Percentiles rank a stretch among this genome's conserved stretches.
These are phyloP conservation scores for Trichoderma arundinaceum DNA, from an alignment of 2,329 filamentous ascomycete species.

Conservation along the genomic window DNA sequence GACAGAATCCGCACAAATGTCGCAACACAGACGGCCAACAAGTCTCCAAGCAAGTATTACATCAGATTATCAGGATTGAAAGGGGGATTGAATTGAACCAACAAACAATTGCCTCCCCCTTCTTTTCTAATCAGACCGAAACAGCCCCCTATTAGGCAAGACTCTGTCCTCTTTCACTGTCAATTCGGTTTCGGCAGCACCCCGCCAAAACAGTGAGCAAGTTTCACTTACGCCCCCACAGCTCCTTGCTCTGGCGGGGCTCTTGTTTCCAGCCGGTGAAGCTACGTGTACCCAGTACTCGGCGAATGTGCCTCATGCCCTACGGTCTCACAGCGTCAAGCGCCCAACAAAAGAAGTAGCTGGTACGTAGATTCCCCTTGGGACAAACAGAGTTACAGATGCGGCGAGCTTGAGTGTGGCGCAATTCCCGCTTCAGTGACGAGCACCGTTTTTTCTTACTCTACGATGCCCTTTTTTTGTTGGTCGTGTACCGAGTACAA, in stretches of 20 bases:
- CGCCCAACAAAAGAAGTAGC: background rate
- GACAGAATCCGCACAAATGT: background rate
- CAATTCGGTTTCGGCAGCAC: background rate
- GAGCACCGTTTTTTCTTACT: background rate
- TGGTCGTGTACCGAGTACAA: too few relatives aligned
- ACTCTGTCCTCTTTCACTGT: background rate
- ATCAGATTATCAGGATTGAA: background rate
- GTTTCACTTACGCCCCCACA: constrained; percentile 19
- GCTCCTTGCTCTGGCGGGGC: constrained; percentile 3
- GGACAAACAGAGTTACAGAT: constrained; percentile 4
- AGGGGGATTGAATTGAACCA: too few relatives aligned
- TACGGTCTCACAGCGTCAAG: background rate
- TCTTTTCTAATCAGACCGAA: too few relatives aligned
- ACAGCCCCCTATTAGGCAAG: background rate
- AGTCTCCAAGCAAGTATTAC: background rate
- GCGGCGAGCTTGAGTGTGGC: constrained; percentile 7
- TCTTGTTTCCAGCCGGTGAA: background rate
- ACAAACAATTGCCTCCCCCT: too few relatives aligned
- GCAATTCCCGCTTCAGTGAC: constrained; percentile 26
- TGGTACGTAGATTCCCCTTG: background rate
- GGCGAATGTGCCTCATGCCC: background rate
- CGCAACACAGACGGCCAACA: background rate
- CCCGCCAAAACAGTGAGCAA: constrained; percentile 12
- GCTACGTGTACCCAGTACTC: background rate
- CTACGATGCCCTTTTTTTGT: background rate